phyloP scores from a whole-genome alignment of 306 rosid species.

The Oxytropis ochrocephala region DNA sequence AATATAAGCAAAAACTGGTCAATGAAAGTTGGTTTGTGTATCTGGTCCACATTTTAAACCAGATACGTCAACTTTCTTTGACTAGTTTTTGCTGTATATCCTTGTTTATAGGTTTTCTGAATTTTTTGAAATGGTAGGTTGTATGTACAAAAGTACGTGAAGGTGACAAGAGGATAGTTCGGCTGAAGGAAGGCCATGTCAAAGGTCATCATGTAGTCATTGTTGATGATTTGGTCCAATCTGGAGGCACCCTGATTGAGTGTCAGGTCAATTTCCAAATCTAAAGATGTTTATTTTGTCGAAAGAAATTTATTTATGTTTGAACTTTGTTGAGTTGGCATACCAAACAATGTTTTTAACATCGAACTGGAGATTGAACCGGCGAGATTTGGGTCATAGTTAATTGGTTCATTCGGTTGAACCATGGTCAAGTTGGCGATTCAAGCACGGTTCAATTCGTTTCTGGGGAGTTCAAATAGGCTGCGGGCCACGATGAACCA shows the following conservation, averaged over 20 bases:
- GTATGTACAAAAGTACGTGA: conserved; percentile 92
- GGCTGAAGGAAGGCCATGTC: conserved; percentile 87
- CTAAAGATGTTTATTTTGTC: neutral
- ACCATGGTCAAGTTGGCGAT: no score
- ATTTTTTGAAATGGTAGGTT: conserved; percentile 48
- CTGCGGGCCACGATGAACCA: neutral
- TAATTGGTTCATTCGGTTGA: no score
- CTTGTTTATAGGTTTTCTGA: conserved; percentile 3
- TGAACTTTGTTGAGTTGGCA: neutral
- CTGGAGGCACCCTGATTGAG: conserved; percentile 92
- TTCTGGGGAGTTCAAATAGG: neutral
- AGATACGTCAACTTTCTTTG: no score
- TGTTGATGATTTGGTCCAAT: conserved; percentile 97
- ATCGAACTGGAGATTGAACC: no score
- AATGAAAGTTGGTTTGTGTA: no score
- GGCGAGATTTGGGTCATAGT: no score
- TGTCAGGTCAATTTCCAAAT: conserved; percentile 60
- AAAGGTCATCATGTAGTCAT: conserved; percentile 85
- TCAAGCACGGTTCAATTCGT: no score
- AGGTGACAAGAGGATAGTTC: conserved; percentile 90
- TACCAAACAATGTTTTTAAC: no score
- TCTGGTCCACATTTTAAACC: no score
- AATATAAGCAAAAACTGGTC: no score
- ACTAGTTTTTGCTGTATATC: no score
- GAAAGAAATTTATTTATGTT: neutral